Base-by-base conservation (phyloP, 202 grass and related monocot genomes). In the Carex sylvatica region DNA sequence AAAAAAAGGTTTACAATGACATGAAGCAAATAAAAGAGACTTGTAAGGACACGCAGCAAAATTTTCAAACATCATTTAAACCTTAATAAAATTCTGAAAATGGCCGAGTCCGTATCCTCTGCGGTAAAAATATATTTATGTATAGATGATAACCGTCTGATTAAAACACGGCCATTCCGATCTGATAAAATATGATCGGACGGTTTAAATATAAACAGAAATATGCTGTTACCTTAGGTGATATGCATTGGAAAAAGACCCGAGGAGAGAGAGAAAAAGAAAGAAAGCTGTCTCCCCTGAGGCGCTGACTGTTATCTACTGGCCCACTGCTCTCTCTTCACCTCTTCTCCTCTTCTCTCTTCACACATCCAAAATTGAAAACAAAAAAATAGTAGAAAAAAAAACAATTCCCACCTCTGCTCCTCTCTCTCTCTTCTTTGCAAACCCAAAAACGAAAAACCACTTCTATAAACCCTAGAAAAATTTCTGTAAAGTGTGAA, bases 401-500 rank as follows among this genome's bases (percentile, higher is more conserved):
- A 54, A 30, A 74, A 74, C 46, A 55, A 77, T 77, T 36, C 53
- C 73, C 53, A 77, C 73, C 52, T 77, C 73, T 30, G 3, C 52
- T 74, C 46, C 70, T 74, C 70, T 26, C 2, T 26, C 2, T 7
- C 38, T 40, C 6, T 13, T 74, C 46, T 5, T 26, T 5, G 13
- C n/a, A 69, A 58, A 67, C 13, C 8, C 52, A 65, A 53, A 84
- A 31, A 1, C 4, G 4, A 28, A 58, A 49, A 62, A 2, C 31
- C 35, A 49, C 40, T 46, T 23, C 22, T 82, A 69, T 75, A 84
- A 77, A 84, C 82, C 82, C 82, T 84, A 84, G 70, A 59, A 83
- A 74, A 51, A 7, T 26, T 58, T 1, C 5, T 30, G 14, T 58
- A 2, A 69, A 69, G 15, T 19, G 12, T 33, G 16, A 69, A 69